These are phyloP conservation scores for Thelonectria olida DNA, from an alignment of 2,329 filamentous ascomycete species.

Conservation along the genomic window DNA sequence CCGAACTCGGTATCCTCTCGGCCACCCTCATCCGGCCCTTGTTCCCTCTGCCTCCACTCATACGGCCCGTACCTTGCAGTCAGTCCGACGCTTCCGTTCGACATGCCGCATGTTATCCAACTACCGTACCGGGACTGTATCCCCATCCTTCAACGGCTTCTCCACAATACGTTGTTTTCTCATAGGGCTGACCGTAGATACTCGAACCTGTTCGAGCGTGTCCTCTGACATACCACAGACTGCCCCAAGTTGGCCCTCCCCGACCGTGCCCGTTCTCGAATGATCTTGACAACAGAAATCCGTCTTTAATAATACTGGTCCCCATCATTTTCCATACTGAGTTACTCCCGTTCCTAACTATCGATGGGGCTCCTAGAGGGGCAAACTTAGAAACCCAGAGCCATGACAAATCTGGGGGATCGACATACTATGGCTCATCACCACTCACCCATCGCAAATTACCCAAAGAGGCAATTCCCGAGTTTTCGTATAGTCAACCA, in stretches of 20 bases:
- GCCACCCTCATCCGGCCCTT: neutral
- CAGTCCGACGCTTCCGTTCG: neutral
- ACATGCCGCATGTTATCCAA: too few species aligned
- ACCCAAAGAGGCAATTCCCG: neutral
- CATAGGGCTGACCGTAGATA: neutral
- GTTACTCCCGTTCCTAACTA: neutral
- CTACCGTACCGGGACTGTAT: too few species aligned
- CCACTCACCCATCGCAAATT: neutral
- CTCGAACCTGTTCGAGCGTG: too few species aligned
- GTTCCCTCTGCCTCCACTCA: neutral
- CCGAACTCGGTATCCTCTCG: too few species aligned
- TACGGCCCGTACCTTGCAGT: constrained; percentile 9
- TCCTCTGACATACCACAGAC: too few species aligned
- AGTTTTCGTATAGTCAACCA: neutral
- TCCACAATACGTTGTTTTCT: neutral
- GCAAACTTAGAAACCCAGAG: neutral
- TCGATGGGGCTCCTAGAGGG: neutral
- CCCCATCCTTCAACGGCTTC: neutral
- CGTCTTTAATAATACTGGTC: too few species aligned
- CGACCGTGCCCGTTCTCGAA: too few species aligned
- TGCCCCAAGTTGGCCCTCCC: too few species aligned
- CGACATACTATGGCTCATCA: neutral
- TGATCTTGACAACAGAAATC: too few species aligned
- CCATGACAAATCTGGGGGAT: neutral
- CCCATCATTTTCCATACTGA: neutral